phyloP scores from a whole-genome alignment of 1,139 yeast species.

The Hansenula sp. region DNA sequence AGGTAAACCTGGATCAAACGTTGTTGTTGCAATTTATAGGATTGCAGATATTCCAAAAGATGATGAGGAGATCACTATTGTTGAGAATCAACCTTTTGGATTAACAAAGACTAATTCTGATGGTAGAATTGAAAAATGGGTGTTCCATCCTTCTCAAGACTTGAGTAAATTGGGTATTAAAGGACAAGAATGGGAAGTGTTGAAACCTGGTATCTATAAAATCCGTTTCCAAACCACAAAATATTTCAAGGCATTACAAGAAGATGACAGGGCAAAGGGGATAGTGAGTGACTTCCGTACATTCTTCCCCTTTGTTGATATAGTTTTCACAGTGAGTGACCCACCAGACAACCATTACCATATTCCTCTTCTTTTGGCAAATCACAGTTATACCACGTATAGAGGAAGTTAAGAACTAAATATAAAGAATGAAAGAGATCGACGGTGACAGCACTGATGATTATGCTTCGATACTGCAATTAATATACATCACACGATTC shows the following conservation, averaged over 20 bases:
- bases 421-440: not conserved
- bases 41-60: constrained; percentile 27
- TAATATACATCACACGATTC: no score
- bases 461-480: no score
- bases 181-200: constrained; percentile 35
- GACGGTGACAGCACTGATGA: no score
- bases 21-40: constrained; percentile 54
- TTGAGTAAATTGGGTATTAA: constrained; percentile 33
- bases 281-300: constrained; percentile 33
- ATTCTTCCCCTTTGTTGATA: constrained; percentile 84
- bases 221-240: constrained; percentile 71
- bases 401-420: constrained; percentile 46
- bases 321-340: constrained; percentile 57
- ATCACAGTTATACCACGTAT: constrained; percentile 84
- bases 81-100: constrained; percentile 44
- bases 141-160: constrained; percentile 35
- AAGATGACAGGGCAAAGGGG: constrained; percentile 24
- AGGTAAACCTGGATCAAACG: constrained; percentile 75
- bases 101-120: constrained; percentile 67
- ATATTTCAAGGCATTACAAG: constrained; percentile 42
- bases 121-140: constrained; percentile 76
- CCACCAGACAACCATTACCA: constrained; percentile 82
- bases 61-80: constrained; percentile 26
- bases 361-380: constrained; percentile 76
- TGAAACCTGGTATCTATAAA: constrained; percentile 63